Evolutionary conservation across 768 basidiomycete genomes (phyloP).

Genomic region (Amanita pseudoporphyria): DNA sequence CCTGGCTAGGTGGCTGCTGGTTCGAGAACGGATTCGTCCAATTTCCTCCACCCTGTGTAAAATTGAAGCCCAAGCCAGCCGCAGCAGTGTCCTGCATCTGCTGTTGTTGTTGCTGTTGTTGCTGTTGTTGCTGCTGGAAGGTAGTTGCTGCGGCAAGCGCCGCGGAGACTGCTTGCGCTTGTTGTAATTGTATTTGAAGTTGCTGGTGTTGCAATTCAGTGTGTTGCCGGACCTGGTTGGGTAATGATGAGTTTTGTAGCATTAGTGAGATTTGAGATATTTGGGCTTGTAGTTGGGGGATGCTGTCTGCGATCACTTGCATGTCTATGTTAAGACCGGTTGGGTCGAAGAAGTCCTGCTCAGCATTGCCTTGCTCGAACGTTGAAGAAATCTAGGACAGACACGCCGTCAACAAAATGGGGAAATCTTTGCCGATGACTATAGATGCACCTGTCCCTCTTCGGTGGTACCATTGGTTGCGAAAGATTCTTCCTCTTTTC

Average conservation of each 20-base stretch:
- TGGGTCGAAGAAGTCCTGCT: slow-evolving; percentile 69
- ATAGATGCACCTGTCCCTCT: slow-evolving; percentile 27
- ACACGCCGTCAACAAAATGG: background rate
- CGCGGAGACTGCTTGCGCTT: slow-evolving; percentile 65
- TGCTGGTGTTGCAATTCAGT: slow-evolving; percentile 81
- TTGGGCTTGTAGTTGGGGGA: slow-evolving; percentile 79
- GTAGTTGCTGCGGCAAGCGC: slow-evolving; percentile 50
- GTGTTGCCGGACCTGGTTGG: slow-evolving; percentile 62
- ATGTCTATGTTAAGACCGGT: slow-evolving; percentile 56
- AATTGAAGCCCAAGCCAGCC: slow-evolving; percentile 28
- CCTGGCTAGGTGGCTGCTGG: slow-evolving; percentile 52
- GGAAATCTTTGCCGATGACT: background rate
- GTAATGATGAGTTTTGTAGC: slow-evolving; percentile 71
- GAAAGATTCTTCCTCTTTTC: slow-evolving; percentile 30
- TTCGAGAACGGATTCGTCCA: slow-evolving; percentile 16
- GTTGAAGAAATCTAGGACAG: background rate
- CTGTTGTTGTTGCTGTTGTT: slow-evolving; percentile 20
- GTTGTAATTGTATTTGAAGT: slow-evolving; percentile 68
- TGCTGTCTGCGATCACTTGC: slow-evolving; percentile 61
- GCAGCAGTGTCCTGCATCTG: slow-evolving; percentile 26
- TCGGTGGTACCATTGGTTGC: slow-evolving; percentile 15
- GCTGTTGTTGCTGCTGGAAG: slow-evolving; percentile 47
- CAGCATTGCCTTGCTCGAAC: slow-evolving; percentile 15
- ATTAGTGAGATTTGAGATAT: slow-evolving; percentile 71
- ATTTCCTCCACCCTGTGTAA: slow-evolving; percentile 21